Percentiles rank a stretch among this genome's conserved stretches.
Conservation (phyloP, 768 basidiomycete genomes). For the Tubosaeta brunneosetosa region DNA sequence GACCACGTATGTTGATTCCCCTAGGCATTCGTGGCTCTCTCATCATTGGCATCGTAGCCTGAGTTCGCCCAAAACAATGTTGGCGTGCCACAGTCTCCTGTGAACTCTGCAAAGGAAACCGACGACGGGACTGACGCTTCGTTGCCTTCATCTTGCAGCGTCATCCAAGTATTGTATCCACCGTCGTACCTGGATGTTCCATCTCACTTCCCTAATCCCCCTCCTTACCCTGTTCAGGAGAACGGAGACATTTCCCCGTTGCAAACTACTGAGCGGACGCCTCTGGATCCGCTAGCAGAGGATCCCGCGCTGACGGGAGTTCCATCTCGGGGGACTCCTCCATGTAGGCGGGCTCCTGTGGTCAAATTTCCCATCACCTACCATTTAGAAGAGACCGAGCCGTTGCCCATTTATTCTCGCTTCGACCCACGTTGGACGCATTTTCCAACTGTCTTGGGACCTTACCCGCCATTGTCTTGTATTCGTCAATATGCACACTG, state of each 20-base stretch:
- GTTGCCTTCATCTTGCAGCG: constrained; percentile 16
- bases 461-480: constrained; percentile 23
- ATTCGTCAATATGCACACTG: constrained; percentile 1
- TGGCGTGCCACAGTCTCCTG: too few species aligned
- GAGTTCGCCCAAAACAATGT: not conserved
- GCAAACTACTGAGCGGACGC: not conserved
- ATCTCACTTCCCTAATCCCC: constrained; percentile 10
- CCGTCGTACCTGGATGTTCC: constrained; percentile 12
- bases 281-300: constrained; percentile 8
- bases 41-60: not conserved
- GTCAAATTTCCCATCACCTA: not conserved
- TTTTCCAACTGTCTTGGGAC: constrained; percentile 23
- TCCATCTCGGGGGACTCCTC: constrained; percentile 4
- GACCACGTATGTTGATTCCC: not conserved
- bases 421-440: constrained; percentile 21
- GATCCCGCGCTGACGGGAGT: constrained; percentile 16
- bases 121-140: not conserved
- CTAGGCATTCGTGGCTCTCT: not conserved
- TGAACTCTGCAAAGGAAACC: constrained; percentile 3
- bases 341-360: not conserved
- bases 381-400: constrained; percentile 6
- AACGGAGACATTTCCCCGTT: not conserved
- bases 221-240: not conserved
- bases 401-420: constrained; percentile 25
- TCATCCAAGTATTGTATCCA: constrained; percentile 28